Percentiles rank a stretch among this genome's conserved stretches.
These are phyloP conservation scores for Ilyonectria destructans DNA, from an alignment of 2,329 filamentous ascomycete genomes.

Conservation along the genomic window DNA sequence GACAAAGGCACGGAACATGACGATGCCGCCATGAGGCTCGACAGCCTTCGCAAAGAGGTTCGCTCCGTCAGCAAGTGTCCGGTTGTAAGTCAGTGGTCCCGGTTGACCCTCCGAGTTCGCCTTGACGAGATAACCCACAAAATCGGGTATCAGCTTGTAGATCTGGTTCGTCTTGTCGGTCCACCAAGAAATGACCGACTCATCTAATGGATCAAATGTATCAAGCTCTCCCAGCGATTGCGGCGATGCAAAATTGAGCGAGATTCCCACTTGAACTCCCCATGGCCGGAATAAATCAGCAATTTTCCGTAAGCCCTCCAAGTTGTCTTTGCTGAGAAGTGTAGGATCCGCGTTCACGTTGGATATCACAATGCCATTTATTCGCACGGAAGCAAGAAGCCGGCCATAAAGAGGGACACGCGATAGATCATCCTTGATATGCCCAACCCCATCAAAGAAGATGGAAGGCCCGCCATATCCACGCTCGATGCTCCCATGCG, in stretches of 20 bases:
- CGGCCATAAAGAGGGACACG: slow-evolving; percentile 76
- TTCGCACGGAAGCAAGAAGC: slow-evolving; percentile 75
- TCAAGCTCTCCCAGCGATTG: slow-evolving; percentile 68
- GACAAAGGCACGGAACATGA: slow-evolving; percentile 83
- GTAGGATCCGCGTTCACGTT: slow-evolving; percentile 80
- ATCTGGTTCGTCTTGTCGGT: slow-evolving; percentile 71
- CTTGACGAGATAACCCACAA: slow-evolving; percentile 80
- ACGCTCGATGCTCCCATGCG: slow-evolving; percentile 73
- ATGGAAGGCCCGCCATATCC: slow-evolving; percentile 80
- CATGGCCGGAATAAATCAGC: slow-evolving; percentile 79
- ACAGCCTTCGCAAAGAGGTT: slow-evolving; percentile 73
- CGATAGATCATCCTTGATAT: slow-evolving; percentile 71
- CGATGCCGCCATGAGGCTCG: slow-evolving; percentile 71
- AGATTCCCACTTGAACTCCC: slow-evolving; percentile 76
- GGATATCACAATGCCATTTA: slow-evolving; percentile 80
- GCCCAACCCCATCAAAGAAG: slow-evolving; percentile 72
- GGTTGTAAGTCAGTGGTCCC: slow-evolving; percentile 78
- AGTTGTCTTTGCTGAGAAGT: slow-evolving; percentile 69
- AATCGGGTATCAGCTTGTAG: slow-evolving; percentile 75
- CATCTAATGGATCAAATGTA: slow-evolving; percentile 78
- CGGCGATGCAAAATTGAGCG: slow-evolving; percentile 79
- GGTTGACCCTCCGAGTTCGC: slow-evolving; percentile 82
- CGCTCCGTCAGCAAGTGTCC: slow-evolving; percentile 69
- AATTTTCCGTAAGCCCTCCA: slow-evolving; percentile 74
- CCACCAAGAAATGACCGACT: slow-evolving; percentile 76